Conservation (phyloP, 805 yeast genomes). For the Pichia manshurica region DNA sequence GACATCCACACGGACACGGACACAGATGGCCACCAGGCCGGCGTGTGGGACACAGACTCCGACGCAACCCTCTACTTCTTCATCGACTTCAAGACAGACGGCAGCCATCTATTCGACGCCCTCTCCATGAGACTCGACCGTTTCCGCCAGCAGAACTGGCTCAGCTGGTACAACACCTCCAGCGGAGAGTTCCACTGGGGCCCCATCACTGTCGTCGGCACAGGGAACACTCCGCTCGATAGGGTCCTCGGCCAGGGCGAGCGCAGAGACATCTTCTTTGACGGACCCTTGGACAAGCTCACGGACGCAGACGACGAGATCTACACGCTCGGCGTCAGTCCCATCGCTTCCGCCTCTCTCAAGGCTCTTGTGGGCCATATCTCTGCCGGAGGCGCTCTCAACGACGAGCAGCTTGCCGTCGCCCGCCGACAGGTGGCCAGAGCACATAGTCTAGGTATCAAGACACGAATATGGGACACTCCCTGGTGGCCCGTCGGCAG, state of each 20-base stretch:
- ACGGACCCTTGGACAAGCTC: slow-evolving; percentile 41
- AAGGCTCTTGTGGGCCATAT: slow-evolving; percentile 22
- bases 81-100: slow-evolving; percentile 58
- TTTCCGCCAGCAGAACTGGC: slow-evolving; percentile 42
- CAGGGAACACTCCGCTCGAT: slow-evolving; percentile 57
- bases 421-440: slow-evolving; percentile 28
- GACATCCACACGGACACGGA: too few species aligned
- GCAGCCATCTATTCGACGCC: slow-evolving; percentile 43
- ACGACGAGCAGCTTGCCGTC: slow-evolving; percentile 30
- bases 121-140: slow-evolving; percentile 42
- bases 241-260: slow-evolving; percentile 22
- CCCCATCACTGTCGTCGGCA: slow-evolving; percentile 57
- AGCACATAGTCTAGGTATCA: slow-evolving; percentile 47
- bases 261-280: slow-evolving; percentile 40
- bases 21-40: too few species aligned
- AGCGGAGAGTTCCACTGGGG: slow-evolving; percentile 36
- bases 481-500: slow-evolving; percentile 56
- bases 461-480: slow-evolving; percentile 67
- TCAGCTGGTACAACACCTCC: slow-evolving; percentile 42
- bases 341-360: slow-evolving; percentile 34
- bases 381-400: slow-evolving; percentile 12
- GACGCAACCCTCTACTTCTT: slow-evolving; percentile 52
- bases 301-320: slow-evolving; percentile 8
- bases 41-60: slow-evolving; percentile 37
- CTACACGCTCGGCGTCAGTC: slow-evolving; percentile 20